Evolutionary conservation across 768 basidiomycete species (phyloP), one percentile per base, ranked within the genome.

Genomic region (Auricularia auricula-judae): DNA sequence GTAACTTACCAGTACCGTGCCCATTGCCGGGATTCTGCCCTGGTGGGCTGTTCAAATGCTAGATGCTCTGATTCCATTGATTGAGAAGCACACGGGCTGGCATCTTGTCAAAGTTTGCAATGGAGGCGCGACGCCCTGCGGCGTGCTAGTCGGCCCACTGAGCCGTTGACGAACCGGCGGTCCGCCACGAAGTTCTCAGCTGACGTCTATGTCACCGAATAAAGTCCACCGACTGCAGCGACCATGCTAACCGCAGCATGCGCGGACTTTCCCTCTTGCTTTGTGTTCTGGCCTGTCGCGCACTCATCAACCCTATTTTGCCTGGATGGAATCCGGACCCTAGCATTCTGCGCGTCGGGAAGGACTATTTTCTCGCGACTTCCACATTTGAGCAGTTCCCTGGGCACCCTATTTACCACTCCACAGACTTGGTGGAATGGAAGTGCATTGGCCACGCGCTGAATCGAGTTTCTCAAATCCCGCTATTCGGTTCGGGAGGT

Each of bases 371-470:
- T 44, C 33, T 71, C 34, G 51, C 64, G 12, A 72, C 71, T 4
- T 68, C 67, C n/a, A 70, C 70, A 7, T 72, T 72, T 60, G 71
- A 71, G 63, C 71, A 63, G 63, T 72, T 67, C 61, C 71, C 70
- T 11, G 71, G 70, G 5, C 62, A 70, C 3, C 71, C 71, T 21
- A 69, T 71, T 3, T 72, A 72, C 54, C 68, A 70, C 58, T 63
- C 63, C 39, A 68, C 36, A 2, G 70, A 72, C 62, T 62, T 71
- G 2, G 61, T 69, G 51, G 60, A 67, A 51, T 72, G 71, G 71
- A 65, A 66, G 44, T 33, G 69, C 65, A 68, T 64, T 65, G 69
- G 43, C 43, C 65, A 59, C 66, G 65, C 62, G 64, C 67, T 66
- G 21, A 64, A 21, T 36, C 62, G 67, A 3, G 44, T 36, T 11